Evolutionary conservation across 169 alveolate species (phyloP).

Genomic region (Cryptosporidium bovis): DNA sequence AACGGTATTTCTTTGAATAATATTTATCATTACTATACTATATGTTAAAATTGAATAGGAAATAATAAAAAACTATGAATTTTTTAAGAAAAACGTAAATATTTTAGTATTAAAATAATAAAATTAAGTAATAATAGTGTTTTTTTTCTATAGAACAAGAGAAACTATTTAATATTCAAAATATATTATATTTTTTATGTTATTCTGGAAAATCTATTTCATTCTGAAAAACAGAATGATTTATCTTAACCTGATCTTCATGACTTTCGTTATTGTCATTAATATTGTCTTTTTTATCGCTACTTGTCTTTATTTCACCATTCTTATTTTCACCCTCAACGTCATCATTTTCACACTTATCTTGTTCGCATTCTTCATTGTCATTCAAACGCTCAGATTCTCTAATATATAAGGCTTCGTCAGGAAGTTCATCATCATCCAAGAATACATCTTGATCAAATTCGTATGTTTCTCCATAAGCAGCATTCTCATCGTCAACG

Average conservation of each 20-base stretch:
- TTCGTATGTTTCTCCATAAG: conserved; percentile 49
- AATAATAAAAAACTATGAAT: too few species aligned
- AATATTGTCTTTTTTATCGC: not conserved
- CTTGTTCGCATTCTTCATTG: not conserved
- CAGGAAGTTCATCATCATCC: conserved; percentile 4
- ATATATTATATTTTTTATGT: not conserved
- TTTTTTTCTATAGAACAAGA: too few species aligned
- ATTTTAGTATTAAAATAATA: not conserved
- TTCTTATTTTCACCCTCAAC: not conserved
- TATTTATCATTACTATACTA: too few species aligned
- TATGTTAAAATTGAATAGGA: too few species aligned
- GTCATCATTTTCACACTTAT: too few species aligned
- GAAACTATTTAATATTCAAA: too few species aligned
- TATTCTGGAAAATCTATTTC: conserved; percentile 69
- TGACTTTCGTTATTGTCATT: not conserved
- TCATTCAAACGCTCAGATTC: not conserved
- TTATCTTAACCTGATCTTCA: conserved; percentile 48
- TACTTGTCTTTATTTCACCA: not conserved
- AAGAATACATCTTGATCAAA: conserved; percentile 43
- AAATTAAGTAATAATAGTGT: not conserved
- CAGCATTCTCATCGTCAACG: conserved; percentile 75
- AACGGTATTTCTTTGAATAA: too few species aligned
- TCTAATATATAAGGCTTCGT: conserved; percentile 4
- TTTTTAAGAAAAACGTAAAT: too few species aligned
- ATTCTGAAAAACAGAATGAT: conserved; percentile 62